Evolutionary conservation across 2,329 filamentous ascomycete species (phyloP).

Genomic region (Talaromyces marneffei): DNA sequence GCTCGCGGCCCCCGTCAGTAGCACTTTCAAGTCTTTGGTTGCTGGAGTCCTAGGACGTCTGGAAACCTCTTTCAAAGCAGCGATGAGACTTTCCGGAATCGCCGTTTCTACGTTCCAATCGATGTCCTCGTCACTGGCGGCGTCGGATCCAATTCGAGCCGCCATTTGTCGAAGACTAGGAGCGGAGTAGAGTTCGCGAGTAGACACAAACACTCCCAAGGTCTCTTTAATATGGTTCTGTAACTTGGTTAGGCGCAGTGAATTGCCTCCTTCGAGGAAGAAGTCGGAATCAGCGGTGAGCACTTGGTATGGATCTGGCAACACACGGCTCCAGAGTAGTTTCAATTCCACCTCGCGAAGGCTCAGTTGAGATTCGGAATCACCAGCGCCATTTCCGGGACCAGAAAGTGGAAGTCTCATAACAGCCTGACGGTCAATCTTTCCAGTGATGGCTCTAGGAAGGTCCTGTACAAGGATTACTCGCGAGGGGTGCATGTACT

Average conservation of each 20-base stretch:
- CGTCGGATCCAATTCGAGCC: neutral
- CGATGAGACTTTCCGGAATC: neutral
- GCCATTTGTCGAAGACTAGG: constrained; percentile 20
- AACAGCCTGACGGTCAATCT: constrained; percentile 24
- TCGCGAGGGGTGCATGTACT: constrained; percentile 32
- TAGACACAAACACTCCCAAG: constrained; percentile 18
- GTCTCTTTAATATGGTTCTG: constrained; percentile 18
- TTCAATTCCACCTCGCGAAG: too few relatives aligned
- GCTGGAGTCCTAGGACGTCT: neutral
- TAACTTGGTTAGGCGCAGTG: constrained; percentile 5
- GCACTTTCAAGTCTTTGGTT: constrained; percentile 7
- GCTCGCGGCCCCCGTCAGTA: constrained; percentile 27
- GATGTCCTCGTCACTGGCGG: constrained; percentile 19
- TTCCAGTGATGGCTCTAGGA: constrained; percentile 25
- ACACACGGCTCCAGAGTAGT: too few relatives aligned
- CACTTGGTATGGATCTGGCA: neutral
- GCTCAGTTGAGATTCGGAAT: too few relatives aligned
- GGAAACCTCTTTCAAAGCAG: too few relatives aligned
- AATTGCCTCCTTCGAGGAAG: constrained; percentile 33
- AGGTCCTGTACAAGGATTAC: constrained; percentile 22
- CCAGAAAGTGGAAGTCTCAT: constrained; percentile 20
- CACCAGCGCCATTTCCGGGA: too few relatives aligned
- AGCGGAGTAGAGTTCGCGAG: constrained; percentile 20
- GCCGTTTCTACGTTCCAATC: constrained; percentile 39
- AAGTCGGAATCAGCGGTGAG: constrained; percentile 21